These are phyloP conservation scores for Leccinellum luteum DNA, from an alignment of 768 basidiomycete genomes.

Conservation along the genomic window DNA sequence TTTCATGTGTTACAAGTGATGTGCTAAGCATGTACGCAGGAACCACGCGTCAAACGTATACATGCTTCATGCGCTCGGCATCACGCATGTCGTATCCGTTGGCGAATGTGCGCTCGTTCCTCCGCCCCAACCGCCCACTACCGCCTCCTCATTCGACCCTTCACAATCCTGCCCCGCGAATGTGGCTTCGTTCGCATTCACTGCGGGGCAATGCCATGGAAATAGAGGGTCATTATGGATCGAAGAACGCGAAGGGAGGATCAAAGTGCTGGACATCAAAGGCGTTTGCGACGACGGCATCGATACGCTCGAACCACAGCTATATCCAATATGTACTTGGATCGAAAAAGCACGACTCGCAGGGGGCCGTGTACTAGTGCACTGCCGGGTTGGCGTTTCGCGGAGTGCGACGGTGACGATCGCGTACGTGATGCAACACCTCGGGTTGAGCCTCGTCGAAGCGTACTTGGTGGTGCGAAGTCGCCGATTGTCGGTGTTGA, in stretches of 20 bases:
- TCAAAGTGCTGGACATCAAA: constrained; percentile 89
- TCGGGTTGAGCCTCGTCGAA: constrained; percentile 80
- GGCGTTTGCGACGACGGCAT: constrained; percentile 96
- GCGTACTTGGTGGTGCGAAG: constrained; percentile 93
- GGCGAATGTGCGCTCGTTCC: constrained; percentile 92
- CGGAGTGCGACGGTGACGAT: constrained; percentile 94
- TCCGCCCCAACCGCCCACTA: constrained; percentile 47
- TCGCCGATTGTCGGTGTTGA: constrained; percentile 82
- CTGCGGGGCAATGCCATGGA: constrained; percentile 44
- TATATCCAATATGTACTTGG: constrained; percentile 89
- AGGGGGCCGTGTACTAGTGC: constrained; percentile 90
- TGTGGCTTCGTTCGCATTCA: constrained; percentile 27
- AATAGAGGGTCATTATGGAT: constrained; percentile 78
- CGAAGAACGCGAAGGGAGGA: constrained; percentile 84
- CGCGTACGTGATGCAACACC: constrained; percentile 96
- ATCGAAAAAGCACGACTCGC: constrained; percentile 80
- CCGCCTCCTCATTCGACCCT: background rate
- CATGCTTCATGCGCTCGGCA: constrained; percentile 94
- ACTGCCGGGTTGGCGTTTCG: constrained; percentile 99
- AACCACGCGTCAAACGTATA: constrained; percentile 93
- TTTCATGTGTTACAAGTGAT: background rate
- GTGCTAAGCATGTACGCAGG: constrained; percentile 37
- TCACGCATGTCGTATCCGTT: constrained; percentile 96
- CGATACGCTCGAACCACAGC: constrained; percentile 86
- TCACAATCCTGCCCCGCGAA: background rate